Evolutionary conservation across 2,329 filamentous ascomycete species (phyloP).

Genomic region (Alternaria sp.): DNA sequence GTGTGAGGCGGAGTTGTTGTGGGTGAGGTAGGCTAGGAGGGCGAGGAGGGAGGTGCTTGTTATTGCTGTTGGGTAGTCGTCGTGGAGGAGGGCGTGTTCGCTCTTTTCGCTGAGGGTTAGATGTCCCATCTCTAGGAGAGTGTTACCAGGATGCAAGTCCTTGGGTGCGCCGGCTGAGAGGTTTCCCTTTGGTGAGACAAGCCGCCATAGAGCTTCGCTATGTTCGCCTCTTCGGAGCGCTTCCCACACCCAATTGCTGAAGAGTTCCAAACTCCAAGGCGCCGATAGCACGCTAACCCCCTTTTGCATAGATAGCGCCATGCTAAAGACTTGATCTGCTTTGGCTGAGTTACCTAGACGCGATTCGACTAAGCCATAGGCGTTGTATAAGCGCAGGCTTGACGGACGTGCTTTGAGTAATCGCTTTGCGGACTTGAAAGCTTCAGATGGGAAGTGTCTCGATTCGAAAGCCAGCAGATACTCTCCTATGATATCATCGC

Average conservation of each 20-base stretch:
- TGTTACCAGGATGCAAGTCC: slow-evolving; percentile 12
- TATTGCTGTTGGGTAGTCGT: slow-evolving; percentile 53
- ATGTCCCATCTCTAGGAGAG: slow-evolving; percentile 22
- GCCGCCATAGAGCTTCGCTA: slow-evolving; percentile 37
- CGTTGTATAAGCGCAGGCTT: slow-evolving; percentile 75
- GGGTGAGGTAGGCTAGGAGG: slow-evolving; percentile 71
- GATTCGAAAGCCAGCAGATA: slow-evolving; percentile 75
- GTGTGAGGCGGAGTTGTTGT: slow-evolving; percentile 38
- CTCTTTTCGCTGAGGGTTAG: slow-evolving; percentile 38
- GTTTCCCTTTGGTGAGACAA: slow-evolving; percentile 41
- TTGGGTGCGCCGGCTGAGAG: neutral
- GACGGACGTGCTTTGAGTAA: slow-evolving; percentile 73
- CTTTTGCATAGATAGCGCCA: slow-evolving; percentile 67
- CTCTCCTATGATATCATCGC: slow-evolving; percentile 63
- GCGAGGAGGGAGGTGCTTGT: slow-evolving; percentile 67
- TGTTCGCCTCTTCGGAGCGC: slow-evolving; percentile 59
- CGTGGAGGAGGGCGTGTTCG: slow-evolving; percentile 62
- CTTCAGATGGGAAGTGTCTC: slow-evolving; percentile 58
- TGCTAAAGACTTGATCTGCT: slow-evolving; percentile 69
- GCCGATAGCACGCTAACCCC: slow-evolving; percentile 59
- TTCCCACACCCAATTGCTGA: slow-evolving; percentile 69
- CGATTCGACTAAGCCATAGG: slow-evolving; percentile 76
- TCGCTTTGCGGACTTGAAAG: slow-evolving; percentile 74
- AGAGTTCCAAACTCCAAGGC: slow-evolving; percentile 55
- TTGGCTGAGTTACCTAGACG: slow-evolving; percentile 63